These are phyloP conservation scores for Endocarpon pusillum DNA, from an alignment of 495 filamentous ascomycete genomes.

Conservation along the genomic window DNA sequence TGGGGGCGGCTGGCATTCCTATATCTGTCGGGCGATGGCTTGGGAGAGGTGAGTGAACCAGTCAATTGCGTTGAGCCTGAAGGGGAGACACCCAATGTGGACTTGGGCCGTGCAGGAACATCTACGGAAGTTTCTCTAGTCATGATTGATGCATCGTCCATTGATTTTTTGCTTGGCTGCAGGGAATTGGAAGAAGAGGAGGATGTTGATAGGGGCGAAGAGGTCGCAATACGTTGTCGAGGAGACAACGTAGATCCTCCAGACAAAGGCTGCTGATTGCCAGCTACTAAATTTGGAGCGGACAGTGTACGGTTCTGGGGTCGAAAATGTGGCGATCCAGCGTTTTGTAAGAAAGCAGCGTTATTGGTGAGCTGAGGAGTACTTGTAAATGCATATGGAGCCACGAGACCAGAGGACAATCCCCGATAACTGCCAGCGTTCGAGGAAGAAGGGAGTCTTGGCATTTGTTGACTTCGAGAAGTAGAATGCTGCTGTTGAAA, in stretches of 20 bases:
- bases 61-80: slow-evolving; percentile 25
- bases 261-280: too few relatives aligned
- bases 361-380: slow-evolving; percentile 50
- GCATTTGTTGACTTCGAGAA: slow-evolving; percentile 35
- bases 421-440: slow-evolving; percentile 50
- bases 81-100: slow-evolving; percentile 31
- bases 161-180: slow-evolving; percentile 24
- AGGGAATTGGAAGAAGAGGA: slow-evolving; percentile 25
- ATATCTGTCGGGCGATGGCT: slow-evolving; percentile 29
- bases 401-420: slow-evolving; percentile 47
- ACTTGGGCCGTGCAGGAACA: slow-evolving; percentile 31
- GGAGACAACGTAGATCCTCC: too few relatives aligned
- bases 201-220: too few relatives aligned
- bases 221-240: too few relatives aligned
- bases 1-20: slow-evolving; percentile 5
- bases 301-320: slow-evolving; percentile 51
- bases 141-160: slow-evolving; percentile 31
- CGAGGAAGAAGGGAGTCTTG: slow-evolving; percentile 42
- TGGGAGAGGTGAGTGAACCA: slow-evolving; percentile 30
- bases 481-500: slow-evolving; percentile 39
- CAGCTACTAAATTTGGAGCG: too few relatives aligned
- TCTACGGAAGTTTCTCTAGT: slow-evolving; percentile 23
- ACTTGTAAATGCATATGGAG: slow-evolving; percentile 73
- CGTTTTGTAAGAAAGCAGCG: slow-evolving; percentile 36
- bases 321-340: slow-evolving; percentile 39